Evolutionary conservation across 495 filamentous ascomycete genomes (phyloP), one percentile per base, ranked within the genome.

Genomic region (Xylaria curta): DNA sequence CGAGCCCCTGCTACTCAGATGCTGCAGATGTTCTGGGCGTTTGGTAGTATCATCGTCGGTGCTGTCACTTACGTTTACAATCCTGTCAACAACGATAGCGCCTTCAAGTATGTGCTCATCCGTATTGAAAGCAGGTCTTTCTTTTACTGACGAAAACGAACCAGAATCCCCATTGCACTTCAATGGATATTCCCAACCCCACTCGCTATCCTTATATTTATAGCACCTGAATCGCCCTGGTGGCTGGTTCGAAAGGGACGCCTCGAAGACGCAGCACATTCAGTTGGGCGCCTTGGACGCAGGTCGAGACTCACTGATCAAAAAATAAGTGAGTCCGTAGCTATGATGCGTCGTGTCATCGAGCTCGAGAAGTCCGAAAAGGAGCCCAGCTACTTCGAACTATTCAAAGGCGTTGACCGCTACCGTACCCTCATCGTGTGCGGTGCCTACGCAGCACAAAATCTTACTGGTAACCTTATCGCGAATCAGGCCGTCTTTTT

Each of bases 221-320:
- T 87, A 47, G 82, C 82, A 47, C 87, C 84, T 5, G 85, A 88
- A 65, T 83, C 83, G 12, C 84, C 86, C 3, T 87, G 84, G 79
- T 85, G 84, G 80, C 78, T 87, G 9, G 82, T 84, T 33, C 79
- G 82, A 9, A 80, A 82, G 49, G 82, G 79, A 19, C 79, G 79
- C 38, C 63, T 82, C 26, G 83, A 85, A 9, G 81, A 82, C 0
- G 86, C 86, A 13, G 68, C 72, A 0, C 15, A 21, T 1, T 77
- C 82, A 3, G 78, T 87, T 59, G 76, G 80, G 13, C 79, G 83
- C 38, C 83, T 85, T 12, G 80, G 78, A 31, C 65, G 65, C 47
- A 54, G 21, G 49, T 67, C 65, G 49, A 56, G 33, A 31, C 65
- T 67, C 12, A 44, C 56, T 7, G 46, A n/a, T 6, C 19, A 49